These are phyloP conservation scores for Magnolia changhungtana DNA, from an alignment of 164 flowering plant genomes.

Conservation along the genomic window DNA sequence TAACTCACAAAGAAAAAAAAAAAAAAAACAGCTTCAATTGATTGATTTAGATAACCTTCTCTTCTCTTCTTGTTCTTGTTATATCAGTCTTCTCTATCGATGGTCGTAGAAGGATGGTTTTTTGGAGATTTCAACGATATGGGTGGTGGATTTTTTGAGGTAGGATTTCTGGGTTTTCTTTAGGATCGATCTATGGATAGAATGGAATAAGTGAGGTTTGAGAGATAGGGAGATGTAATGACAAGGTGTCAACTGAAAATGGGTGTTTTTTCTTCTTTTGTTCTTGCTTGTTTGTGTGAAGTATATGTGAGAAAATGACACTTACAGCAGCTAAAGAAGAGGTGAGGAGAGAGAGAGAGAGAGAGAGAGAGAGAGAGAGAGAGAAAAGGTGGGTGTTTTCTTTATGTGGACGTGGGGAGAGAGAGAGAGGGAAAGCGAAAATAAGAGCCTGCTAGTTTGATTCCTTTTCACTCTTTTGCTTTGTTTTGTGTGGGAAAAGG, in stretches of 20 bases:
- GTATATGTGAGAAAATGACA: conserved; percentile 94
- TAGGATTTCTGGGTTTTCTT: conserved; percentile 10
- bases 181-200: conserved; percentile 11
- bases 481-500: conserved; percentile 24
- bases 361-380: conserved; percentile 14
- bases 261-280: conserved; percentile 18
- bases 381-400: conserved; percentile 5
- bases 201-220: conserved; percentile 1
- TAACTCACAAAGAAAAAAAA: conserved; percentile 9
- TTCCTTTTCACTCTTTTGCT: conserved; percentile 34
- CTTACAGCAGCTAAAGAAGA: conserved; percentile 36
- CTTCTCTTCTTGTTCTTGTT: background rate
- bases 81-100: background rate
- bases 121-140: background rate
- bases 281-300: conserved; percentile 72
- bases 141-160: conserved; percentile 10
- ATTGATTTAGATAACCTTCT: background rate
- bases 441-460: conserved; percentile 22
- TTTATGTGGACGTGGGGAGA: conserved; percentile 6
- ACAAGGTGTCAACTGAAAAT: background rate
- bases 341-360: conserved; percentile 20
- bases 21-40: background rate
- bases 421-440: conserved; percentile 2
- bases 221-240: conserved; percentile 8
- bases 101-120: background rate